A percentile compares a stretch with the other conserved stretches of the same genome.
Evolutionary conservation across 2,329 filamentous ascomycete species (phyloP).

Genomic region (Arachnomyces sp.): DNA sequence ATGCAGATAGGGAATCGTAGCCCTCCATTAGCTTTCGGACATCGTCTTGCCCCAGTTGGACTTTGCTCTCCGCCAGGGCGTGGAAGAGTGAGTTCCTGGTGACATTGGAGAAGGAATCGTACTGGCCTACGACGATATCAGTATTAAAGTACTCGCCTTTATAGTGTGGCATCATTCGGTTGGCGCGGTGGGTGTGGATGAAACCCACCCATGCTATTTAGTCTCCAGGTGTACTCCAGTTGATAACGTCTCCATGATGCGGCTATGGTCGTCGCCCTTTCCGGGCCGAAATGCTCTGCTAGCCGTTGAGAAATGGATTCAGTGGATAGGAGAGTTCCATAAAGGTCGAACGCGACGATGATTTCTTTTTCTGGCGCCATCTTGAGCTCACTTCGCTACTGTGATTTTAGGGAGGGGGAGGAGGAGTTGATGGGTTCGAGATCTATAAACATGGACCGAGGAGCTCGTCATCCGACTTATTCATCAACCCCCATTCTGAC

Average conservation of each 20-base stretch:
- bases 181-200: no score
- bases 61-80: slow-evolving; percentile 50
- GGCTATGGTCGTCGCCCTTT: slow-evolving; percentile 50
- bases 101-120: slow-evolving; percentile 54
- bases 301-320: slow-evolving; percentile 57
- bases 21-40: slow-evolving; percentile 50
- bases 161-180: no score
- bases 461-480: no score
- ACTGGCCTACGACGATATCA: slow-evolving; percentile 41
- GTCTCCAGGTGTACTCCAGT: slow-evolving; percentile 68
- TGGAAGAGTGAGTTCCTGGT: slow-evolving; percentile 56
- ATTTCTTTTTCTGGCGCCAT: slow-evolving; percentile 21
- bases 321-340: slow-evolving; percentile 66
- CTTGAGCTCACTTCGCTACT: no score
- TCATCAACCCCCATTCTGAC: no score
- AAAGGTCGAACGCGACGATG: slow-evolving; percentile 64
- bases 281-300: slow-evolving; percentile 48
- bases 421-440: no score
- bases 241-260: slow-evolving; percentile 60
- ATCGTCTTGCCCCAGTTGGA: slow-evolving; percentile 38
- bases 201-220: slow-evolving; percentile 63
- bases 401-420: no score
- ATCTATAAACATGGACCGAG: no score
- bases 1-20: slow-evolving; percentile 57
- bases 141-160: no score